Conservation (phyloP, 2,329 filamentous ascomycete species). For the Pestalotiopsis sp. region DNA sequence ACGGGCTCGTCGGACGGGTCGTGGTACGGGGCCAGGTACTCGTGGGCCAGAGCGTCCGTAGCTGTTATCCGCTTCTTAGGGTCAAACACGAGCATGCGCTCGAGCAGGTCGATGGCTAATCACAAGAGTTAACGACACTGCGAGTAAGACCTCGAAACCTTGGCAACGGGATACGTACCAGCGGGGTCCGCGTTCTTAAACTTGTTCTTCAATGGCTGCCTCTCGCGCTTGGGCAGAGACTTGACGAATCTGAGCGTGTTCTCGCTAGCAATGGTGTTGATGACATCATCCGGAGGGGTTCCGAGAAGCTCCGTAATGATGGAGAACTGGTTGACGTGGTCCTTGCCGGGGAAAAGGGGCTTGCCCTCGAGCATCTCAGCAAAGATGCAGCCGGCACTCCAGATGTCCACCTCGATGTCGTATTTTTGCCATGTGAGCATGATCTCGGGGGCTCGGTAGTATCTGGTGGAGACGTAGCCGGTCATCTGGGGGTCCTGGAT, state of each 20-base stretch:
- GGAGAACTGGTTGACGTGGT: conserved; percentile 99
- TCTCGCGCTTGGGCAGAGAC: conserved; percentile 91
- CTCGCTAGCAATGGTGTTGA: conserved; percentile 97
- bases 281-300: conserved; percentile 96
- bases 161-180: conserved; percentile 55
- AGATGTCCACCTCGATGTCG: conserved; percentile 98
- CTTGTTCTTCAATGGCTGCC: conserved; percentile 83
- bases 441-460: conserved; percentile 98
- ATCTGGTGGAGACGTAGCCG: conserved; percentile 96
- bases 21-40: conserved; percentile 95
- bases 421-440: conserved; percentile 99
- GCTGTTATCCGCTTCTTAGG: conserved; percentile 95
- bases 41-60: conserved; percentile 81
- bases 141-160: no score
- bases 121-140: conserved; percentile 3
- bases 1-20: conserved; percentile 96
- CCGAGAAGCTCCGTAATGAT: conserved; percentile 98
- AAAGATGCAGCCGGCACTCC: conserved; percentile 98
- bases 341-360: conserved; percentile 96
- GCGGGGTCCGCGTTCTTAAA: conserved; percentile 92
- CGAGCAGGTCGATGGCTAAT: conserved; percentile 86
- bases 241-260: conserved; percentile 98
- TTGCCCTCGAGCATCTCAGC: conserved; percentile 99
- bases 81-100: conserved; percentile 97
- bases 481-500: conserved; percentile 99